Evolutionary conservation across 2,329 filamentous ascomycete species (phyloP).

Genomic region (Lachnellula suecica): DNA sequence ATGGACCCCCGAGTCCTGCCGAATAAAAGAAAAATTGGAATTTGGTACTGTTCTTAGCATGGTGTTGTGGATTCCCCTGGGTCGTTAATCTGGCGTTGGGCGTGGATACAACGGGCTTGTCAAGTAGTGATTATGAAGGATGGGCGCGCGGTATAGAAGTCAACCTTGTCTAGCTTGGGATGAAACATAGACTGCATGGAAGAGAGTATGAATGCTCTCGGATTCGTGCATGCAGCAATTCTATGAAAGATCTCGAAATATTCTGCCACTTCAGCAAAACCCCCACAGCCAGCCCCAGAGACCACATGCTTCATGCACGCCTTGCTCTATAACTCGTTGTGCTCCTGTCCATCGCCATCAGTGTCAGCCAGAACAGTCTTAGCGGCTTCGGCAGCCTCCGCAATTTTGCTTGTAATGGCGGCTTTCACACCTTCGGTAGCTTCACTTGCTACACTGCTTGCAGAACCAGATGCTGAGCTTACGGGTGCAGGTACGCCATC

Average conservation of each 20-base stretch:
- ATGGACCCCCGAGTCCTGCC: neutral
- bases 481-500: constrained; percentile 58
- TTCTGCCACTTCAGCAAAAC: neutral
- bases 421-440: constrained; percentile 34
- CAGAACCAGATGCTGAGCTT: constrained; percentile 20
- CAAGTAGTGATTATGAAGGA: no score
- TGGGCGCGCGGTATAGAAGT: no score
- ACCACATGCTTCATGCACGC: neutral
- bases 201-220: no score
- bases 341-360: constrained; percentile 54
- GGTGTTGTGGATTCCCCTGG: neutral
- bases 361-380: constrained; percentile 54
- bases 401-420: constrained; percentile 46
- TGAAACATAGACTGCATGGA: no score
- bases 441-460: constrained; percentile 24
- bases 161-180: no score
- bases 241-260: no score
- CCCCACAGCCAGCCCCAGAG: constrained; percentile 10
- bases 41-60: neutral
- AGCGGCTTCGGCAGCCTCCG: constrained; percentile 50
- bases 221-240: neutral
- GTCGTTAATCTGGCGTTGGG: neutral
- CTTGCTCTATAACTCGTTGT: constrained; percentile 55
- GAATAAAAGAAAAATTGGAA: neutral
- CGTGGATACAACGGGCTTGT: neutral